Base-by-base conservation (phyloP, 1,284 basidiomycete genomes). In the Ustilago cynodontis region DNA sequence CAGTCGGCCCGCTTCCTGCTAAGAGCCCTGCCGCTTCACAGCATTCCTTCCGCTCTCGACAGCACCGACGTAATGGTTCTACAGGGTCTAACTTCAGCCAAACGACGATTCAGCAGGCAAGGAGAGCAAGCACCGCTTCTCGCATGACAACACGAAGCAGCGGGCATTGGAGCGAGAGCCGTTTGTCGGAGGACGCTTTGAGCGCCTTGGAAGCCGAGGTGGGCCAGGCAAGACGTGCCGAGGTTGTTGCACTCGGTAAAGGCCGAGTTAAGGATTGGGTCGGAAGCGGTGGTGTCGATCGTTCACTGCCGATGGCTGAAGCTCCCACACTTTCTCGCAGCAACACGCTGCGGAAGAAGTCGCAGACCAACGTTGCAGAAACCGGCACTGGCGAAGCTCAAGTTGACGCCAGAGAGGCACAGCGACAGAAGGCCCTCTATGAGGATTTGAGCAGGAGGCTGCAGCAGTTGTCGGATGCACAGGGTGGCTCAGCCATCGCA, bases 231-330 rank as follows among this genome's bases (percentile, higher is more conserved):
- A 56, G 72, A 28, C 59, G 72, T 6, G 60, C 77, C 14, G 72
- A 78, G 55, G 77, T 78, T 43, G 50, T 75, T 3, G 66, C 71
- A 10, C 55, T 78, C 8, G 77, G 77, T 16, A 78, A 72, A 18
- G 77, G 77, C n/a, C 22, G 77, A 28, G 77, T 76, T 31, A 54
- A 62, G 37, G 77, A 78, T 39, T 78, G 77, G 77, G 72, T 77
- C 6, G 71, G 66, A 3, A 64, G 43, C 16, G 53, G 56, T 9
- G 58, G 55, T 33, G 59, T 59, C 8, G 63, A 60, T 39, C 61
- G 59, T 22, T 47, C 51, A 7, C 39, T 74, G 18, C 64, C 62
- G 6, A 63, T 29, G 16, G 43, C 63, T 3, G 67, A 74, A 13
- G 72, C 62, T 18, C 77, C 71, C 7, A 67, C 59, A 20, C 65